phyloP scores from a whole-genome alignment of 495 filamentous ascomycete species.

The Penicillium pancosmium region DNA sequence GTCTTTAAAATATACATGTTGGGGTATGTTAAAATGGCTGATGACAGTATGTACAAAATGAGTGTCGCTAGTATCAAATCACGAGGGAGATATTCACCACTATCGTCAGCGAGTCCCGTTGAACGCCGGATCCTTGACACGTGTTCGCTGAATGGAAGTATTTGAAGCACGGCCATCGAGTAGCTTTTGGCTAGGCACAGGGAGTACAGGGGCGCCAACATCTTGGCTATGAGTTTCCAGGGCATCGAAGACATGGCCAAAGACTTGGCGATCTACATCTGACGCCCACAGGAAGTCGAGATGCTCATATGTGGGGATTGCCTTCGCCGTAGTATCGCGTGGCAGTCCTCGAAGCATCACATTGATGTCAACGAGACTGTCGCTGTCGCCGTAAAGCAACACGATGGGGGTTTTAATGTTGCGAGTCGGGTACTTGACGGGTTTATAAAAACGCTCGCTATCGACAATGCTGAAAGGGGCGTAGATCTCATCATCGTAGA shows the following conservation, averaged over 20 bases:
- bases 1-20: not conserved
- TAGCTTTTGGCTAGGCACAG: slow-evolving; percentile 1
- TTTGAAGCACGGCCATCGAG: slow-evolving; percentile 11
- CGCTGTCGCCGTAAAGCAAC: slow-evolving; percentile 87
- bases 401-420: slow-evolving; percentile 97
- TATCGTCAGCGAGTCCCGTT: not conserved
- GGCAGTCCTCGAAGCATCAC: slow-evolving; percentile 91
- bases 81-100: not conserved
- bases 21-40: not conserved
- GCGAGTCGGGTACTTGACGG: slow-evolving; percentile 91
- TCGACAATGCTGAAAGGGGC: slow-evolving; percentile 59
- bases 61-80: not conserved
- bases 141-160: slow-evolving; percentile 9
- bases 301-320: slow-evolving; percentile 91
- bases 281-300: slow-evolving; percentile 96
- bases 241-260: slow-evolving; percentile 86
- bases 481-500: slow-evolving; percentile 94
- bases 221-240: slow-evolving; percentile 61
- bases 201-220: not conserved
- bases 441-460: slow-evolving; percentile 75
- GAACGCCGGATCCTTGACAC: slow-evolving; percentile 3
- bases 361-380: slow-evolving; percentile 92
- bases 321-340: slow-evolving; percentile 75
- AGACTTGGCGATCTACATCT: slow-evolving; percentile 82
- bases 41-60: not conserved